A percentile compares a stretch with the other conserved stretches of the same genome.
Evolutionary conservation across 148 eudicot species (phyloP).

Genomic region (Dianthus caryophyllus): DNA sequence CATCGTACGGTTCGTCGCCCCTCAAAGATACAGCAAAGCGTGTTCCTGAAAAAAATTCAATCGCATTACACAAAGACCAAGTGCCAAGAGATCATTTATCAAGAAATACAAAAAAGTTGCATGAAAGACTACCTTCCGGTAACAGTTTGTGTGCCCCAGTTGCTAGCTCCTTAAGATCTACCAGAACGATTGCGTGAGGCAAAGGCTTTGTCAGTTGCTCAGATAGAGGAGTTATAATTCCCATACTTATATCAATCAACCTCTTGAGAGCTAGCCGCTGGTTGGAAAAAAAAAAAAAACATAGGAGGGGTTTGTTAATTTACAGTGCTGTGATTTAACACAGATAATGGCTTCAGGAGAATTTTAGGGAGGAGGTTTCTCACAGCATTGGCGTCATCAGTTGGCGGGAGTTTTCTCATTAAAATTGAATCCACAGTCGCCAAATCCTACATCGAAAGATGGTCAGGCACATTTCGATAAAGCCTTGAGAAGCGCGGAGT

Average conservation of each 20-base stretch:
- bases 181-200: constrained; percentile 84
- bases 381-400: constrained; percentile 77
- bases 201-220: constrained; percentile 91
- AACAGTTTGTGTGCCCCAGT: constrained; percentile 85
- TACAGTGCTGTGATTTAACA: constrained; percentile 1
- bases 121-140: constrained; percentile 58
- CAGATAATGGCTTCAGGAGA: neutral
- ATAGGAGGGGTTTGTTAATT: constrained; percentile 25
- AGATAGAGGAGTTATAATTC: constrained; percentile 78
- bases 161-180: constrained; percentile 73
- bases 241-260: constrained; percentile 84
- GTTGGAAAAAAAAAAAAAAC: constrained; percentile 16
- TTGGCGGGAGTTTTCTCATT: constrained; percentile 78
- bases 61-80: neutral
- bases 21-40: constrained; percentile 88
- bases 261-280: constrained; percentile 97
- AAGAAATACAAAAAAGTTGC: neutral
- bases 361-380: constrained; percentile 25
- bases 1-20: constrained; percentile 83
- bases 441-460: constrained; percentile 55
- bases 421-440: constrained; percentile 97
- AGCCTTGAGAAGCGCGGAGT: neutral
- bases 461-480: constrained; percentile 9
- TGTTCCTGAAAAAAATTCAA: constrained; percentile 47
- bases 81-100: neutral